These are phyloP conservation scores for Actinomortierella ambigua DNA, from an alignment of 371 early-diverging fungal species.

Conservation along the genomic window DNA sequence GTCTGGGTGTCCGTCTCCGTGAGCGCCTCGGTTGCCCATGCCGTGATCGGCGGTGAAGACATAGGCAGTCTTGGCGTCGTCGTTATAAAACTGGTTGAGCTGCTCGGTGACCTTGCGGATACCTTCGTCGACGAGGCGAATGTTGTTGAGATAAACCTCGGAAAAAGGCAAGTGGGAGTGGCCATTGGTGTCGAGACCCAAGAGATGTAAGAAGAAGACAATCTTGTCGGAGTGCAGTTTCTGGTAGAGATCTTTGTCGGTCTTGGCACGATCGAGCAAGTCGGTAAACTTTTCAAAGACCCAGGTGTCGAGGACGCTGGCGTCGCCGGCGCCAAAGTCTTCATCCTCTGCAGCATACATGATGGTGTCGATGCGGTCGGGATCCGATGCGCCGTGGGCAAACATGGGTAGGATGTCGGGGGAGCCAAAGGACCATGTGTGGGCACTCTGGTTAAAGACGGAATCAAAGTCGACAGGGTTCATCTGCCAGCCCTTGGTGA, in stretches of 20 bases:
- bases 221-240: slow-evolving; percentile 75
- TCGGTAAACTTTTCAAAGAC: slow-evolving; percentile 74
- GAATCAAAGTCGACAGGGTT: slow-evolving; percentile 97
- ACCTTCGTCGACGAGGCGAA: slow-evolving; percentile 80
- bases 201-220: slow-evolving; percentile 91
- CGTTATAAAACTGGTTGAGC: slow-evolving; percentile 75
- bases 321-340: slow-evolving; percentile 90
- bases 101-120: slow-evolving; percentile 66
- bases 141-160: slow-evolving; percentile 82
- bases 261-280: slow-evolving; percentile 60
- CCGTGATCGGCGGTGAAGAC: slow-evolving; percentile 96
- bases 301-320: slow-evolving; percentile 86
- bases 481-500: slow-evolving; percentile 97
- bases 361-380: slow-evolving; percentile 76
- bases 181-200: slow-evolving; percentile 95
- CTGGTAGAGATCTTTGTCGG: slow-evolving; percentile 54
- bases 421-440: slow-evolving; percentile 97
- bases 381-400: slow-evolving; percentile 86
- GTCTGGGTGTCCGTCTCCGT: slow-evolving; percentile 96
- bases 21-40: slow-evolving; percentile 89
- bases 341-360: slow-evolving; percentile 91
- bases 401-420: slow-evolving; percentile 98
- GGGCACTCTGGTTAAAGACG: slow-evolving; percentile 87
- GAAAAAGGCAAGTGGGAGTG: slow-evolving; percentile 90
- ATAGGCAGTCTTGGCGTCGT: slow-evolving; percentile 86